phyloP scores from a whole-genome alignment of 495 filamentous ascomycete genomes.

The Wilcoxina mikolae region DNA sequence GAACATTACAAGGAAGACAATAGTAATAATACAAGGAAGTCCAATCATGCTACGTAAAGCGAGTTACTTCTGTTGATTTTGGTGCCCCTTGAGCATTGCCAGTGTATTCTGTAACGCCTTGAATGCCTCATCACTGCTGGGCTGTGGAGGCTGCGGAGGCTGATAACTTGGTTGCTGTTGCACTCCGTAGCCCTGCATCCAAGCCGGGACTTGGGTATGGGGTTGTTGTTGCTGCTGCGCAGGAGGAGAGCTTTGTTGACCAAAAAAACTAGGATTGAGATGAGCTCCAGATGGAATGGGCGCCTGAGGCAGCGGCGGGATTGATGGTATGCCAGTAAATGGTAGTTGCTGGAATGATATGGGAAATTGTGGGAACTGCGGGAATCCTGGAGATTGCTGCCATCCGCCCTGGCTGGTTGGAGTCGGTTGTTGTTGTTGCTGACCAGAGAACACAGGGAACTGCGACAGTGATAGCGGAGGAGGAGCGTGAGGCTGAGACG shows the following conservation, averaged over 20 bases:
- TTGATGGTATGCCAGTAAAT: constrained; percentile 16
- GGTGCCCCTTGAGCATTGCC: constrained; percentile 4
- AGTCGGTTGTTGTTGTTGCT: neutral
- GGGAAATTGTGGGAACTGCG: constrained; percentile 28
- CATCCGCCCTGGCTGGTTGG: neutral
- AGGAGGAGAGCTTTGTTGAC: constrained; percentile 3
- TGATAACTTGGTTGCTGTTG: constrained; percentile 2
- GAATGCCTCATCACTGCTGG: constrained; percentile 11
- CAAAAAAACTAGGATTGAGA: constrained; percentile 53
- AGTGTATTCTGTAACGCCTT: constrained; percentile 17
- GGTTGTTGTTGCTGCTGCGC: constrained; percentile 34
- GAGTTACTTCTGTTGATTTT: neutral
- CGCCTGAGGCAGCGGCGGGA: constrained; percentile 14
- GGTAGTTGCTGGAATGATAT: constrained; percentile 22
- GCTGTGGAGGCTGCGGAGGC: constrained; percentile 7
- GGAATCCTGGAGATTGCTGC: constrained; percentile 9
- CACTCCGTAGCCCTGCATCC: neutral
- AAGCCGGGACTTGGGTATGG: constrained; percentile 18
- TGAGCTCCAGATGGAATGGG: constrained; percentile 35
- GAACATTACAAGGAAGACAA: too few species aligned
- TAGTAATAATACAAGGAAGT: too few species aligned
- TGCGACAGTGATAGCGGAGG: neutral
- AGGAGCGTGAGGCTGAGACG: neutral
- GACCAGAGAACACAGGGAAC: neutral
- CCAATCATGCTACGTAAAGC: too few species aligned